A percentile compares a stretch with the other conserved stretches of the same genome.
These are phyloP conservation scores for Salisapilia sapeloensis DNA, from an alignment of 352 stramenopile genomes.

Conservation along the genomic window DNA sequence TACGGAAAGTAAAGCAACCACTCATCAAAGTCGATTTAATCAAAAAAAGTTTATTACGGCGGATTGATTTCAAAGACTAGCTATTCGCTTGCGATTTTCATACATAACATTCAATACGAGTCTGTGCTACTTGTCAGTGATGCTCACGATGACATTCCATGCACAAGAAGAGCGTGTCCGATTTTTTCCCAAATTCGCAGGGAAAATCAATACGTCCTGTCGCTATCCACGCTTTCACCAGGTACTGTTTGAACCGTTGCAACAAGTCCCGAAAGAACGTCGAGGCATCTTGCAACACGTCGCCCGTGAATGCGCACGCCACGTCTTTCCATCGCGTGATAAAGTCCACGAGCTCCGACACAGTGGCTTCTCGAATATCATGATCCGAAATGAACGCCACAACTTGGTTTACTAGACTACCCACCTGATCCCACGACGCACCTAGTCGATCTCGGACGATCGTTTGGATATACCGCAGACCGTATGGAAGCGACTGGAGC, in stretches of 20 bases:
- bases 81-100: too few species aligned
- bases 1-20: too few species aligned
- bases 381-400: constrained; percentile 53
- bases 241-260: constrained; percentile 46
- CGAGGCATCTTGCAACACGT: constrained; percentile 41
- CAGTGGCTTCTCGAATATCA: constrained; percentile 45
- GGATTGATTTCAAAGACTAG: too few species aligned
- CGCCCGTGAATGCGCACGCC: constrained; percentile 11
- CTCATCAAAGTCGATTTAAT: too few species aligned
- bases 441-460: constrained; percentile 31
- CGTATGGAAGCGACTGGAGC: constrained; percentile 42
- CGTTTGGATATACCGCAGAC: constrained; percentile 40
- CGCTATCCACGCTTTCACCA: constrained; percentile 37
- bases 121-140: constrained; percentile 1
- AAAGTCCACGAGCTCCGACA: constrained; percentile 42
- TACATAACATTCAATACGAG: too few species aligned
- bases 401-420: constrained; percentile 39
- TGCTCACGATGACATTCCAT: constrained; percentile 77
- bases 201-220: constrained; percentile 38
- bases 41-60: too few species aligned
- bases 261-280: constrained; percentile 47
- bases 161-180: constrained; percentile 50
- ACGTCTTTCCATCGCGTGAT: constrained; percentile 9
- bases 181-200: constrained; percentile 73
- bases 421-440: constrained; percentile 37